These are phyloP conservation scores for Racocetra persica DNA, from an alignment of 371 early-diverging fungal genomes.

Conservation along the genomic window DNA sequence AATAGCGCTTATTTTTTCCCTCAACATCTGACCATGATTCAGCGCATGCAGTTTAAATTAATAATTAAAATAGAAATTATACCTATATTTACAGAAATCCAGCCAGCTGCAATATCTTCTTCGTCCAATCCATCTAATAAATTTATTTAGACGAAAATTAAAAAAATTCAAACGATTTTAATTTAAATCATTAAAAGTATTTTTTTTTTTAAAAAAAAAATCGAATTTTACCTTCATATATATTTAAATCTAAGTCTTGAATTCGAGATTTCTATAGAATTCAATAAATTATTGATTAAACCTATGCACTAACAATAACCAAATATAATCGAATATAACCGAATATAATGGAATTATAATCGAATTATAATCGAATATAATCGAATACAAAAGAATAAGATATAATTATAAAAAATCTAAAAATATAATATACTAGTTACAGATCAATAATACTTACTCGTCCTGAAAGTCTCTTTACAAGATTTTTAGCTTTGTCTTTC, in stretches of 20 bases:
- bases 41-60: too few relatives aligned
- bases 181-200: too few relatives aligned
- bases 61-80: too few relatives aligned
- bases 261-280: too few relatives aligned
- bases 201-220: neutral
- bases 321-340: neutral
- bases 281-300: too few relatives aligned
- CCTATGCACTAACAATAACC: neutral
- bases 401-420: too few relatives aligned
- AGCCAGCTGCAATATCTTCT: neutral
- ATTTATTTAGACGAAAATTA: neutral
- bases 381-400: neutral
- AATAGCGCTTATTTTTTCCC: too few relatives aligned
- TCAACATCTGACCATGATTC: too few relatives aligned
- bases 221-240: neutral
- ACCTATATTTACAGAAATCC: slow-evolving; percentile 6
- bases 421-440: too few relatives aligned
- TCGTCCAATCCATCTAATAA: neutral
- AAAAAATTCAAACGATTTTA: too few relatives aligned
- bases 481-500: slow-evolving; percentile 6
- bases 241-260: too few relatives aligned
- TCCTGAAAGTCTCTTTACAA: slow-evolving; percentile 14
- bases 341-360: too few relatives aligned
- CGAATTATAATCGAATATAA: neutral
- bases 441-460: neutral